A percentile compares a stretch with the other conserved stretches of the same genome.
Evolutionary conservation across 23 red algal genomes (phyloP).

Genomic region (Chondrus crispus): DNA sequence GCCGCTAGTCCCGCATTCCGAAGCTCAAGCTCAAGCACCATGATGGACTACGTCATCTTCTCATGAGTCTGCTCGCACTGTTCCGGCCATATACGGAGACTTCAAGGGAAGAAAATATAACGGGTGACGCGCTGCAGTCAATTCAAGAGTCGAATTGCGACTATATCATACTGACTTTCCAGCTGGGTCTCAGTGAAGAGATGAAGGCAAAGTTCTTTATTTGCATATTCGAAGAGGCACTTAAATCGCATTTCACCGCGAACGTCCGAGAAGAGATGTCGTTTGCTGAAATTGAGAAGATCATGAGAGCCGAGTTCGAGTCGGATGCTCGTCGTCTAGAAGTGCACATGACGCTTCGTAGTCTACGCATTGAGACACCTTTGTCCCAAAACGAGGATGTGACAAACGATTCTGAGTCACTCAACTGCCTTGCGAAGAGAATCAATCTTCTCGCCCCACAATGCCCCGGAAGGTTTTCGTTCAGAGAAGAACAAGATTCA

Average conservation of each 20-base stretch:
- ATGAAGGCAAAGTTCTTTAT: too few species aligned
- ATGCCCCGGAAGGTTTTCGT: not conserved
- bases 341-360: not conserved
- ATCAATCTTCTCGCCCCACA: not conserved
- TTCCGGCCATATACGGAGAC: too few species aligned
- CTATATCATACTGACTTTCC: too few species aligned
- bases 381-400: conserved; percentile 18
- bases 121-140: too few species aligned
- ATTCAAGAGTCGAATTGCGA: too few species aligned
- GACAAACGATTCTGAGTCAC: not conserved
- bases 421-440: not conserved
- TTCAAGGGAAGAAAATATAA: too few species aligned
- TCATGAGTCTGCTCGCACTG: too few species aligned
- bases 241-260: conserved; percentile 40
- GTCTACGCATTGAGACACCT: not conserved
- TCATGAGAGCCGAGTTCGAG: conserved; percentile 19
- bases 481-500: conserved; percentile 12
- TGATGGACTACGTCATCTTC: too few species aligned
- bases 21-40: too few species aligned
- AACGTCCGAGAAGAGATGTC: conserved; percentile 12
- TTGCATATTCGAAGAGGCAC: too few species aligned
- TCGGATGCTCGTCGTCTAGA: not conserved
- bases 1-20: too few species aligned
- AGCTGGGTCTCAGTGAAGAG: too few species aligned
- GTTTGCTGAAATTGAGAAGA: not conserved